Percentiles rank a stretch among this genome's conserved stretches.
Conservation (phyloP, 2,329 filamentous ascomycete genomes). For the Botrytis fragariae region DNA sequence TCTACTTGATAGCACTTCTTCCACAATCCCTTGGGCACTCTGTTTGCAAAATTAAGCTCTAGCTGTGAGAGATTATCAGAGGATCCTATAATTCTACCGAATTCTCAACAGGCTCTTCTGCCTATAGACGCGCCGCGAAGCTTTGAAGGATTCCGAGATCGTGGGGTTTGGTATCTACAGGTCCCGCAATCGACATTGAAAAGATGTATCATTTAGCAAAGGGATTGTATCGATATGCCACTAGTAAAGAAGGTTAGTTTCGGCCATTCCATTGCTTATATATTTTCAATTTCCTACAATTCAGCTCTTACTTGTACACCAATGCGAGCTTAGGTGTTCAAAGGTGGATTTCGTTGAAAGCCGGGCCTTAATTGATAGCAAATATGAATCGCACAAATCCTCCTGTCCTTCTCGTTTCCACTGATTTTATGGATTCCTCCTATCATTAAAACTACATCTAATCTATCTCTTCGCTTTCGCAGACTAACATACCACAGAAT, state of each 20-base stretch:
- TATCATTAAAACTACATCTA: background rate
- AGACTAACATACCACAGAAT: conserved; percentile 57
- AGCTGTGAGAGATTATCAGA: background rate
- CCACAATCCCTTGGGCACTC: background rate
- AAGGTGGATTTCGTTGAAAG: background rate
- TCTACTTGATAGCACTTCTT: background rate
- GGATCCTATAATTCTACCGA: background rate
- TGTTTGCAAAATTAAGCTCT: background rate
- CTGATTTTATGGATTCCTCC: too few relatives aligned
- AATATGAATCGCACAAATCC: background rate
- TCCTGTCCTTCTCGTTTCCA: background rate
- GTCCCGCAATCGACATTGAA: background rate
- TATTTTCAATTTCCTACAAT: background rate
- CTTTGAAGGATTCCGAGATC: background rate
- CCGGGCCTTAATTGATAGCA: background rate
- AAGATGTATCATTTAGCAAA: conserved; percentile 94
- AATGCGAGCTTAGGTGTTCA: background rate
- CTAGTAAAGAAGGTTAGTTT: conserved; percentile 82
- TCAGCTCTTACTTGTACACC: background rate
- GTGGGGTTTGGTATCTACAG: background rate
- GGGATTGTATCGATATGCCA: conserved; percentile 90
- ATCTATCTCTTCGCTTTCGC: conserved; percentile 3
- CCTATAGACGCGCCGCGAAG: background rate
- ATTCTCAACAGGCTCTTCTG: background rate
- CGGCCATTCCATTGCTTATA: conserved; percentile 28